Percentiles rank a stretch among this genome's conserved stretches.
Conservation (phyloP, 805 yeast species). For the Suhomyces tanzawaensis region DNA sequence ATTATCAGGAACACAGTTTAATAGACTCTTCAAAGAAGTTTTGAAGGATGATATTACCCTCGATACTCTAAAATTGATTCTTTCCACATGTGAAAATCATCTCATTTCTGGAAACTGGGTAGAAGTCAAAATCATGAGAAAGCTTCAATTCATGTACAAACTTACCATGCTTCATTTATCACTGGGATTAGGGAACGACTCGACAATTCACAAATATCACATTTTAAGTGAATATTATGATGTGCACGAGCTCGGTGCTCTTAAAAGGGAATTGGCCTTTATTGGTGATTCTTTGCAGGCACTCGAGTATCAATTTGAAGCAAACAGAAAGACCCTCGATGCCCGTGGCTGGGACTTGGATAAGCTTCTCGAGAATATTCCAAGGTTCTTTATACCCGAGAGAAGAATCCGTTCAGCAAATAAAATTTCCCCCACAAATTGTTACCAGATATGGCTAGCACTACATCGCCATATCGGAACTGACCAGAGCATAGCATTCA, state of each 20-base stretch:
- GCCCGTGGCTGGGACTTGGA: constrained; percentile 6
- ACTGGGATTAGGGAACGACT: constrained; percentile 12
- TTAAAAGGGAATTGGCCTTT: constrained; percentile 12
- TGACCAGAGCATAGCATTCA: constrained; percentile 20
- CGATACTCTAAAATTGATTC: constrained; percentile 12
- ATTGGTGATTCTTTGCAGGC: constrained; percentile 12
- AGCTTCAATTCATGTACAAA: constrained; percentile 27
- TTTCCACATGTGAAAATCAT: constrained; percentile 27
- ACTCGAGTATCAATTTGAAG: constrained; percentile 12
- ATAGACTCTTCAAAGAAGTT: constrained; percentile 12
- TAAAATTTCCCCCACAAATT: constrained; percentile 19
- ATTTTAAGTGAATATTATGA: constrained; percentile 28
- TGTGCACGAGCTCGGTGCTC: constrained; percentile 12
- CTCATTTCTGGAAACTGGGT: constrained; percentile 31
- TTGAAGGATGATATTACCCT: background rate
- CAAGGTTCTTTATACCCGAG: constrained; percentile 33
- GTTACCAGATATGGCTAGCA: constrained; percentile 15
- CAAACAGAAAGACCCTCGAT: constrained; percentile 3
- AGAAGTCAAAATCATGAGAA: constrained; percentile 20
- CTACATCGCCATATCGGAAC: constrained; percentile 18
- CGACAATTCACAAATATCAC: constrained; percentile 15
- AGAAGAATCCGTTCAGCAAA: constrained; percentile 20
- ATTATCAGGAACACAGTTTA: constrained; percentile 21
- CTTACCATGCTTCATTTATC: constrained; percentile 21
- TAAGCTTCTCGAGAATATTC: constrained; percentile 17